Evolutionary conservation across 345 rosid genomes (phyloP).

Genomic region (Firmiana major): DNA sequence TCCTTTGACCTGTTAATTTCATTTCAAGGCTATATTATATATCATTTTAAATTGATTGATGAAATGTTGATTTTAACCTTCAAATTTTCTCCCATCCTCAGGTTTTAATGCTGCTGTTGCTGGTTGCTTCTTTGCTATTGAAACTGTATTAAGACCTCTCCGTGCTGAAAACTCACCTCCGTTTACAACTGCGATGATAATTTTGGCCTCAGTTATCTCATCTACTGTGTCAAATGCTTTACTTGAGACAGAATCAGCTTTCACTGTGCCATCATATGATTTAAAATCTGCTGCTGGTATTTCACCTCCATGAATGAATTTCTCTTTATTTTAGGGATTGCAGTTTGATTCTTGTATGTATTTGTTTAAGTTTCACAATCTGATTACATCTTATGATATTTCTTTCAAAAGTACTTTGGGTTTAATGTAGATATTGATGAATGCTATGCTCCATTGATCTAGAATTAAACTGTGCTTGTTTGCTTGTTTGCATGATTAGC

Average conservation of each 20-base stretch:
- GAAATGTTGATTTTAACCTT: neutral
- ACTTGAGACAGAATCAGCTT: conserved; percentile 86
- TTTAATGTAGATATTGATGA: neutral
- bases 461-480: neutral
- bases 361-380: neutral
- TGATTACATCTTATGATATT: neutral
- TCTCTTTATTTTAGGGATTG: neutral
- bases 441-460: neutral
- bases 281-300: conserved; percentile 97
- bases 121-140: conserved; percentile 96
- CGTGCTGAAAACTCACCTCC: conserved; percentile 97
- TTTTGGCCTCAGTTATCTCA: conserved; percentile 91
- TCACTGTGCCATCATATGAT: conserved; percentile 90
- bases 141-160: conserved; percentile 89
- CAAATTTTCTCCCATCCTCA: conserved; percentile 21
- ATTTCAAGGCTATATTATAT: neutral
- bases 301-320: conserved; percentile 4
- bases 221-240: conserved; percentile 90
- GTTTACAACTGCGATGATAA: conserved; percentile 95
- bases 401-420: neutral
- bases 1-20: neutral
- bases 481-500: neutral
- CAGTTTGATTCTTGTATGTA: neutral
- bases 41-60: neutral
- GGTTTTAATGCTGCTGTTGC: conserved; percentile 99